Evolutionary conservation across 2,329 filamentous ascomycete species (phyloP), one percentile per base, ranked within the genome.

Genomic region (Nannizzia gypsea): DNA sequence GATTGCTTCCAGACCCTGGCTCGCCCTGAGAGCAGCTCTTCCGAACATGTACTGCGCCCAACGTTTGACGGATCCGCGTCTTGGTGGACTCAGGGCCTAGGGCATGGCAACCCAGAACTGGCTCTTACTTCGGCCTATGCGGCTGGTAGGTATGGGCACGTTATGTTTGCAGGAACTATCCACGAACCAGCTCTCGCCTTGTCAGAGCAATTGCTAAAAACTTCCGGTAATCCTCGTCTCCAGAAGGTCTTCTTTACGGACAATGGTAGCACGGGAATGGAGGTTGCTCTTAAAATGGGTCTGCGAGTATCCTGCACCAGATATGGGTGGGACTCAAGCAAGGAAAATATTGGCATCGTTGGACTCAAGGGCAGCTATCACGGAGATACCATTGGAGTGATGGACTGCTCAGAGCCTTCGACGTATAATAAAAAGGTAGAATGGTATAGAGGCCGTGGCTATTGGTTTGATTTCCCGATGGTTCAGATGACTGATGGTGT

Each of bases 21-120:
- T n/a, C 64, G 68, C 3, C 63, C 64, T 59, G 68, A 55, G 64
- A 1, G 57, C 61, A 20, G 17, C 8, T 6, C 3, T 8, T 5
- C 50, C 34, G 54, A 17, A 26, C 24, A 59, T 17, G 67, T 83
- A 2, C 72, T 89, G 0, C 79, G 78, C 52, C 80, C 88, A 0
- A 85, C 87, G 0, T 90, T 93, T 59, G 90, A 95, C 66, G 89
- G 86, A 1, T 93, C 89, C 0, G 89, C 89, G 0, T 92, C 88
- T 0, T 95, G 90, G 89, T 95, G 90, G 89, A 95, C 89, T 0
- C 90, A 95, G 72, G 89, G 89, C 1, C 79, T 95, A 0, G 89
- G 90, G 0, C 90, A 95, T 64, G 87, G 85, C 4, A 90, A 89
- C 65, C 82, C 88, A 0, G 74, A 79, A 0, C 77, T 95, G 0